A percentile compares a stretch with the other conserved stretches of the same genome.
phyloP scores from a whole-genome alignment of 352 stramenopile species.

The Plasmopara muralis region DNA sequence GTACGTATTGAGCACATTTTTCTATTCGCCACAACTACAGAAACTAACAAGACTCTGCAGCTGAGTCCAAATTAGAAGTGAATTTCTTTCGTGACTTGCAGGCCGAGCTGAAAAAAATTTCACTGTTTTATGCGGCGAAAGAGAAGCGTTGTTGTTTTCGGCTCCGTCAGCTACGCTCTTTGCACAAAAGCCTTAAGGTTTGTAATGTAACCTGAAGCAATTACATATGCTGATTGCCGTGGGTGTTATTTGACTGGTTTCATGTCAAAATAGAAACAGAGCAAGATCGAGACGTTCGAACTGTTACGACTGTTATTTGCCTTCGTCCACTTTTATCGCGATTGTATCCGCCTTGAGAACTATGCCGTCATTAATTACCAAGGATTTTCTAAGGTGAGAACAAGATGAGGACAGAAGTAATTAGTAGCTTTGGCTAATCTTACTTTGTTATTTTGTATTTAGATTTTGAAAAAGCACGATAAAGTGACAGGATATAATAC shows the following conservation, averaged over 20 bases:
- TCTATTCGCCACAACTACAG: not conserved
- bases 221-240: too few relatives aligned
- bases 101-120: slow-evolving; percentile 74
- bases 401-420: too few relatives aligned
- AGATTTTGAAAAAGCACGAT: slow-evolving; percentile 83
- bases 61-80: slow-evolving; percentile 62
- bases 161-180: slow-evolving; percentile 60
- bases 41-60: slow-evolving; percentile 17
- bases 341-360: slow-evolving; percentile 77
- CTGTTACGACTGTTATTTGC: slow-evolving; percentile 75
- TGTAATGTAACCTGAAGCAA: not conserved
- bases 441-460: not conserved
- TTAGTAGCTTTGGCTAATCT: too few relatives aligned
- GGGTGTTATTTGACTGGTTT: not conserved
- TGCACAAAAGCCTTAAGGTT: slow-evolving; percentile 65
- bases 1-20: slow-evolving; percentile 15
- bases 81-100: slow-evolving; percentile 76
- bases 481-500: slow-evolving; percentile 84
- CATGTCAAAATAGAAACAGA: slow-evolving; percentile 20
- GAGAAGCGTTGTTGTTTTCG: slow-evolving; percentile 69
- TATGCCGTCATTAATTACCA: slow-evolving; percentile 84
- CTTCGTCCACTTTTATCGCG: slow-evolving; percentile 77
- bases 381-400: slow-evolving; percentile 68
- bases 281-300: slow-evolving; percentile 40
- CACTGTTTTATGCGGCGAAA: slow-evolving; percentile 65